phyloP scores from a whole-genome alignment of 2,329 filamentous ascomycete species.

The Helminthosporium solani region DNA sequence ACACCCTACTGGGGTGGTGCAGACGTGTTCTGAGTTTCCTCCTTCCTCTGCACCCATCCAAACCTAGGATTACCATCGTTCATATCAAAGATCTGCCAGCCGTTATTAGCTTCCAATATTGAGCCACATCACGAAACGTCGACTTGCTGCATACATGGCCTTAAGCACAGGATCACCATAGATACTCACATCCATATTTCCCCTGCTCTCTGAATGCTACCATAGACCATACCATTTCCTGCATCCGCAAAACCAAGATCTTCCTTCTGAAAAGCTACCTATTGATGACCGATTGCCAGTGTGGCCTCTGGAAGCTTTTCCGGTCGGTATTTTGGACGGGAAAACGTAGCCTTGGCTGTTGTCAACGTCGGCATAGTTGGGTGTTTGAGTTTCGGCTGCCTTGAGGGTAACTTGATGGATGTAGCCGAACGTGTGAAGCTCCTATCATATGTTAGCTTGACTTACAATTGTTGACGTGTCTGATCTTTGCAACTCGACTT shows the following conservation, averaged over 20 bases:
- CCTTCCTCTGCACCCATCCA: conserved; percentile 25
- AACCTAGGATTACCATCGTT: conserved; percentile 21
- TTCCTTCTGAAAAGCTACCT: conserved; percentile 25
- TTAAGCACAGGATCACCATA: conserved; percentile 25
- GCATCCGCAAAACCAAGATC: conserved; percentile 27
- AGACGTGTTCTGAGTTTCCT: conserved; percentile 17
- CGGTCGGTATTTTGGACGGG: conserved; percentile 42
- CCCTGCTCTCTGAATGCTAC: conserved; percentile 24
- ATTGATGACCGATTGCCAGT: conserved; percentile 22
- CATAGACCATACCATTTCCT: conserved; percentile 22
- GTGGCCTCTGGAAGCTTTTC: conserved; percentile 17
- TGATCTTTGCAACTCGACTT: background rate
- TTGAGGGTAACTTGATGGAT: conserved; percentile 49
- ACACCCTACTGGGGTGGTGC: conserved; percentile 15
- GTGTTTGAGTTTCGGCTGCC: conserved; percentile 54
- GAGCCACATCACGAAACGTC: background rate
- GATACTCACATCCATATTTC: conserved; percentile 24
- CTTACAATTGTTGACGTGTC: background rate
- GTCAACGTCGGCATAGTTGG: conserved; percentile 58
- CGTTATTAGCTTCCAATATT: conserved; percentile 1
- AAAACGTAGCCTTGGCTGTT: conserved; percentile 58
- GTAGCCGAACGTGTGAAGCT: conserved; percentile 51
- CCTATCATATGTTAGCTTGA: background rate
- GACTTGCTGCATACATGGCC: conserved; percentile 24
- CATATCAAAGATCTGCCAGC: conserved; percentile 22